Evolutionary conservation across 495 filamentous ascomycete species (phyloP), one percentile per base, ranked within the genome.

Genomic region (Talaromyces proteolyticus): DNA sequence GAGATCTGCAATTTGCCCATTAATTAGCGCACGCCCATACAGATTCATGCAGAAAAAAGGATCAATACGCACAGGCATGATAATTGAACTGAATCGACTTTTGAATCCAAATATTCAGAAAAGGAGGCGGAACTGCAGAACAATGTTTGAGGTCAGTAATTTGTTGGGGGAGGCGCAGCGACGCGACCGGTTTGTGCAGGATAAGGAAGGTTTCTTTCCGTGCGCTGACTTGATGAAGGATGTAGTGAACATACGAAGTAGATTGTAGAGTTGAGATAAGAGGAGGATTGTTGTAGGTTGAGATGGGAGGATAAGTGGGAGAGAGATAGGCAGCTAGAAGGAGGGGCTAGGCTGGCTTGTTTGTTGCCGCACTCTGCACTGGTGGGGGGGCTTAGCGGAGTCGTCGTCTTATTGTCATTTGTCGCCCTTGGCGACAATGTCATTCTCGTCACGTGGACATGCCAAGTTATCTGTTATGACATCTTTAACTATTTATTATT

Each of bases 181-280:
- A 29, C 37, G 44, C 44, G 44, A 47, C 44, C 44, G 44, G 16
- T 24, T 38, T 47, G 44, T 29, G 44, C n/a, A n/a, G n/a, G n/a
- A n/a, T n/a, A n/a, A n/a, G n/a, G n/a, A n/a, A n/a, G n/a, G n/a
- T n/a, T n/a, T n/a, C n/a, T n/a, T n/a, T n/a, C n/a, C n/a, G n/a
- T n/a, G n/a, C n/a, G n/a, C n/a, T n/a, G n/a, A n/a, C n/a, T n/a
- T n/a, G n/a, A n/a, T n/a, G n/a, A n/a, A n/a, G n/a, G n/a, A n/a
- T n/a, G n/a, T n/a, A n/a, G n/a, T n/a, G n/a, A 69, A 72, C 70
- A 71, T 74, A 60, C 53, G 56, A 41, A 59, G 50, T 51, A 51
- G 53, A 55, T 65, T 22, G 3, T 2, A 6, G 48, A 18, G 19
- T 23, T 16, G 43, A 24, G 44, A 29, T 39, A 6, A 18, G 26